These are phyloP conservation scores for Neonectria neomacrospora DNA, from an alignment of 2,329 filamentous ascomycete species.

Conservation along the genomic window DNA sequence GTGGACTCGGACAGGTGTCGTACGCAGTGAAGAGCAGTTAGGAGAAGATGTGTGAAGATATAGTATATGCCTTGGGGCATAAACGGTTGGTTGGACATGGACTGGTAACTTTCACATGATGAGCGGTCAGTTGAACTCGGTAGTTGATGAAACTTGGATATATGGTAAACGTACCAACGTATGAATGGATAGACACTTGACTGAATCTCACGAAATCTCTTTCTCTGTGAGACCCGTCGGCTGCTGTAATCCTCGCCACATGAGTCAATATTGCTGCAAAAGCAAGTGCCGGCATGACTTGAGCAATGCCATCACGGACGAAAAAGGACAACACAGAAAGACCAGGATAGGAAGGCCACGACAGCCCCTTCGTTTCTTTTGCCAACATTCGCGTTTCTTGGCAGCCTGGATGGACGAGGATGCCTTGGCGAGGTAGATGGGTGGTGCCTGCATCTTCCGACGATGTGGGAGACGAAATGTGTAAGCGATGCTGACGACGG, in stretches of 20 bases:
- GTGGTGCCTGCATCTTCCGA: neutral
- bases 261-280: neutral
- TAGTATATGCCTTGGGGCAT: neutral
- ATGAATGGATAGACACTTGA: neutral
- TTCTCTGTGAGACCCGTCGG: neutral
- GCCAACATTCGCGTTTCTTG: neutral
- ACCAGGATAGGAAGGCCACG: neutral
- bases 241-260: neutral
- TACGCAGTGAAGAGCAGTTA: neutral
- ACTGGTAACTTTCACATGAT: neutral
- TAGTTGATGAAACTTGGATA: neutral
- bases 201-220: neutral
- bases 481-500: neutral
- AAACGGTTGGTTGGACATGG: neutral
- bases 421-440: constrained; percentile 6
- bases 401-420: constrained; percentile 5
- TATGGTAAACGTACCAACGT: neutral
- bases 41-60: neutral
- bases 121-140: neutral
- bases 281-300: neutral
- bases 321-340: neutral
- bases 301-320: neutral
- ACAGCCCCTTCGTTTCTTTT: neutral
- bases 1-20: neutral
- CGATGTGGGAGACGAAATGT: neutral